Conservation (phyloP, 345 rosid genomes). For the Cardamine resedifolia region DNA sequence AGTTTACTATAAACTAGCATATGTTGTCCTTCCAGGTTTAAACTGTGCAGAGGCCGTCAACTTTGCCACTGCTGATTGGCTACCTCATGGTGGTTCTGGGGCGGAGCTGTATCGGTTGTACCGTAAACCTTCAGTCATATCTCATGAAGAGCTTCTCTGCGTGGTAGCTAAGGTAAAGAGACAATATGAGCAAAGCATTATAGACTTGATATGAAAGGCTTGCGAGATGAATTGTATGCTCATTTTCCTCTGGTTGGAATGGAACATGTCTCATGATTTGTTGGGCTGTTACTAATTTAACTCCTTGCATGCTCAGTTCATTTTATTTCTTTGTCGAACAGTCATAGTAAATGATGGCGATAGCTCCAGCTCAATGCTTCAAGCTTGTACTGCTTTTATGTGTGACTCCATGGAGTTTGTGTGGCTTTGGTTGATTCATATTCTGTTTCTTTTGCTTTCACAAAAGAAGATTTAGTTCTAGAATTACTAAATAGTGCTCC, state of each 20-base stretch:
- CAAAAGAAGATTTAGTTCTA: not conserved
- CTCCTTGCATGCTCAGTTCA: too few relatives aligned
- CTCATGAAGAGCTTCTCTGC: constrained; percentile 97
- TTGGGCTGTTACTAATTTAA: too few relatives aligned
- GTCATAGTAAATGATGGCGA: too few relatives aligned
- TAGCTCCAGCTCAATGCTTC: too few relatives aligned
- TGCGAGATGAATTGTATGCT: not conserved
- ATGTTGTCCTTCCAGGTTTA: constrained; percentile 57
- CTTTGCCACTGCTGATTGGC: constrained; percentile 99
- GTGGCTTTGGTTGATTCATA: constrained; percentile 4
- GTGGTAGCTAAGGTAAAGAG: constrained; percentile 76
- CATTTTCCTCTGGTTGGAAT: not conserved
- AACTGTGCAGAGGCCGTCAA: constrained; percentile 99
- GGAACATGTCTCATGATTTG: not conserved
- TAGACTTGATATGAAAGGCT: not conserved
- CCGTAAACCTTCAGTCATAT: constrained; percentile 82
- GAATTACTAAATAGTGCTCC: not conserved
- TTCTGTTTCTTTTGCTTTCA: not conserved
- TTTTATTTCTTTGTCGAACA: too few relatives aligned
- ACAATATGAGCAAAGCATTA: not conserved
- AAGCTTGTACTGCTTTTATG: too few relatives aligned
- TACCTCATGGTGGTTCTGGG: constrained; percentile 88
- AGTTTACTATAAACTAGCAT: constrained; percentile 8
- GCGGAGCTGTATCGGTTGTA: constrained; percentile 78
- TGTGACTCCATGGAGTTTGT: too few relatives aligned